Percentiles rank a stretch among this genome's conserved stretches.
Conservation (phyloP, 371 early-diverging fungal species). For the Smittium culicis region DNA sequence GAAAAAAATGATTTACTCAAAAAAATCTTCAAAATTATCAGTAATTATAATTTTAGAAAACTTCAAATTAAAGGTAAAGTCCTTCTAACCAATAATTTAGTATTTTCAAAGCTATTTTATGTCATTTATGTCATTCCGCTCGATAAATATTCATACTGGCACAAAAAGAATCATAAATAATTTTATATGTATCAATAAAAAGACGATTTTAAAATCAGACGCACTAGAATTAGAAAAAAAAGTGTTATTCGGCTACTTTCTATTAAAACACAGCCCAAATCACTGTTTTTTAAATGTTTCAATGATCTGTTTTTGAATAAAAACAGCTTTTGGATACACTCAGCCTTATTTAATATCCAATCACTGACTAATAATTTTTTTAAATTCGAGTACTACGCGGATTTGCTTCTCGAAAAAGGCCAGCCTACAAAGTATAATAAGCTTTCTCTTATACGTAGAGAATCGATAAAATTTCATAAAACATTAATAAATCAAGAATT, state of each 20-base stretch:
- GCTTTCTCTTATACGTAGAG: not conserved
- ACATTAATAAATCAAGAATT: too few species aligned
- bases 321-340: not conserved
- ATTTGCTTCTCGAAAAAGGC: not conserved
- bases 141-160: not conserved
- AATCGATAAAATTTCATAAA: too few species aligned
- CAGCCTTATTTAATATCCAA: not conserved
- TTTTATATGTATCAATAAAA: not conserved
- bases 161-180: not conserved
- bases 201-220: not conserved
- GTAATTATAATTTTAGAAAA: not conserved
- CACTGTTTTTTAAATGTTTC: not conserved
- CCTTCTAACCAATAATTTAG: not conserved
- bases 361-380: not conserved
- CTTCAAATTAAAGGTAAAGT: constrained; percentile 1
- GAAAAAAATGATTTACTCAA: not conserved
- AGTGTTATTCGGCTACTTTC: not conserved
- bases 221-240: not conserved
- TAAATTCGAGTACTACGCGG: not conserved
- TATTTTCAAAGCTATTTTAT: not conserved
- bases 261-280: not conserved
- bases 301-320: not conserved
- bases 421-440: not conserved
- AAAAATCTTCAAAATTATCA: not conserved
- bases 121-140: not conserved